These are phyloP conservation scores for Cercophora sp. DNA, from an alignment of 495 filamentous ascomycete species.

Conservation along the genomic window DNA sequence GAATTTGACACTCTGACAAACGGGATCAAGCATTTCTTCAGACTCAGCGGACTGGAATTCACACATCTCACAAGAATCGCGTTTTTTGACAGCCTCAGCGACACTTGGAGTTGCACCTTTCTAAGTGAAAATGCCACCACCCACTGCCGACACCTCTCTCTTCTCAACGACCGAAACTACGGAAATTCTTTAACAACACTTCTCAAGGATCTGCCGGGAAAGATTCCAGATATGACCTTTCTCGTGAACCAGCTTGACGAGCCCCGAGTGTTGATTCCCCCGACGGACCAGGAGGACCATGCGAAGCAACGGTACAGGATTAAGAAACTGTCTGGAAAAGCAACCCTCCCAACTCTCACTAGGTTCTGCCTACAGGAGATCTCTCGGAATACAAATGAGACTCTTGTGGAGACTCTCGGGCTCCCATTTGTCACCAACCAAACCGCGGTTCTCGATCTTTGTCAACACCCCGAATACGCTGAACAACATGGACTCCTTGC, in stretches of 20 bases:
- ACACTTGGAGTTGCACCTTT: constrained; percentile 29
- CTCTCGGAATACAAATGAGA: too few relatives aligned
- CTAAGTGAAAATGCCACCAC: constrained; percentile 17
- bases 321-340: too few relatives aligned
- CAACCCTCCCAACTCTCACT: too few relatives aligned
- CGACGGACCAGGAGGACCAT: too few relatives aligned
- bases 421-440: constrained; percentile 25
- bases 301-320: too few relatives aligned
- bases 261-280: too few relatives aligned
- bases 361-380: too few relatives aligned
- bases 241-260: too few relatives aligned
- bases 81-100: constrained; percentile 6
- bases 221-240: too few relatives aligned
- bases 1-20: constrained; percentile 56
- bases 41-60: constrained; percentile 24
- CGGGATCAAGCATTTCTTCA: constrained; percentile 26
- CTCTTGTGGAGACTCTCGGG: constrained; percentile 13
- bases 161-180: constrained; percentile 25
- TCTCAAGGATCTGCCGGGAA: too few relatives aligned
- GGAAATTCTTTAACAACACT: too few relatives aligned
- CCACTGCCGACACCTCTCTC: constrained; percentile 20
- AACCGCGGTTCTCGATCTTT: constrained; percentile 20
- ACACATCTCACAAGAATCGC: constrained; percentile 8
- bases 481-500: constrained; percentile 27
- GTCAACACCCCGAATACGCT: constrained; percentile 26